These are phyloP conservation scores for Fusarium anguioides DNA, from an alignment of 2,329 filamentous ascomycete species.

Conservation along the genomic window DNA sequence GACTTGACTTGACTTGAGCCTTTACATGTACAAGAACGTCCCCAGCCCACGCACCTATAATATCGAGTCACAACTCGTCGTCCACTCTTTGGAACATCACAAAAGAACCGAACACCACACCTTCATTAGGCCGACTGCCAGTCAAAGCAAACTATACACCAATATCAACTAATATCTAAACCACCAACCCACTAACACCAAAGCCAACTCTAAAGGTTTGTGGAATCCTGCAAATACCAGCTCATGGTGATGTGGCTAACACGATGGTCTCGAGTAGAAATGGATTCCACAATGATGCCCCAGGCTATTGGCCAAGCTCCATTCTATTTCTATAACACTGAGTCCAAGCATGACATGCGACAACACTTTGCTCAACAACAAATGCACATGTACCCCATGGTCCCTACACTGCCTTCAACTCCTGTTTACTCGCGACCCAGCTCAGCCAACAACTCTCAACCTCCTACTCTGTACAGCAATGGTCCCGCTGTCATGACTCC, in stretches of 20 bases:
- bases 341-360: constrained; percentile 76
- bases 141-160: constrained; percentile 42
- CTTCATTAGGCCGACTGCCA: constrained; percentile 43
- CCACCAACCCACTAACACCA: constrained; percentile 25
- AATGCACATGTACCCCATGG: constrained; percentile 65
- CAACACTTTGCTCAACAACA: constrained; percentile 77
- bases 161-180: constrained; percentile 46
- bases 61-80: constrained; percentile 52
- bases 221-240: constrained; percentile 36
- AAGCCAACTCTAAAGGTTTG: constrained; percentile 39
- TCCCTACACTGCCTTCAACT: constrained; percentile 70
- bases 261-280: constrained; percentile 53
- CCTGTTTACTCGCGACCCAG: constrained; percentile 73
- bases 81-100: constrained; percentile 54
- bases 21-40: constrained; percentile 47
- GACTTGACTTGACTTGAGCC: constrained; percentile 37
- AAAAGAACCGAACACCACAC: constrained; percentile 43
- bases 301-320: constrained; percentile 76
- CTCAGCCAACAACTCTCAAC: constrained; percentile 74
- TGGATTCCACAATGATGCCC: constrained; percentile 72
- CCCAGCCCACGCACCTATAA: constrained; percentile 45
- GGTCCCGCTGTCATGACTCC: constrained; percentile 76
- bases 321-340: constrained; percentile 89
- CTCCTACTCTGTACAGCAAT: constrained; percentile 66
- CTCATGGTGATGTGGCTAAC: constrained; percentile 29